Evolutionary conservation across 768 basidiomycete genomes (phyloP).

Genomic region (Serendipita sp.): DNA sequence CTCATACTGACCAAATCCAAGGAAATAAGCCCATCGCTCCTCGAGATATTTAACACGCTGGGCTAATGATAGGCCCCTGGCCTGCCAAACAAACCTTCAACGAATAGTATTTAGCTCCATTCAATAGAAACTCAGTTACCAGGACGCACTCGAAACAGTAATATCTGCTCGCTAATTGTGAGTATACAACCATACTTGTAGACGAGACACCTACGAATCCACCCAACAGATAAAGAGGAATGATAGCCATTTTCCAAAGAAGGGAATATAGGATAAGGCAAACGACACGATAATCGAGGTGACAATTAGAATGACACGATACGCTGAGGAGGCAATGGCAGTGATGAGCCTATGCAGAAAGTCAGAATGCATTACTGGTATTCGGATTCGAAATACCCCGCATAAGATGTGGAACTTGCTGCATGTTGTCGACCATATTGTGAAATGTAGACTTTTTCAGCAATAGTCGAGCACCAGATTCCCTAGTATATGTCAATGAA

Average conservation of each 20-base stretch:
- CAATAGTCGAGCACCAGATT: slow-evolving; percentile 62
- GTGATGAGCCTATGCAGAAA: slow-evolving; percentile 42
- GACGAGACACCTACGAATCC: slow-evolving; percentile 51
- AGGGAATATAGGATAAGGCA: slow-evolving; percentile 45
- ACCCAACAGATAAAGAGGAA: slow-evolving; percentile 76
- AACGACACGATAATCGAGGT: slow-evolving; percentile 61
- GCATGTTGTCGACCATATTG: slow-evolving; percentile 49
- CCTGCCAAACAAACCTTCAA: slow-evolving; percentile 60
- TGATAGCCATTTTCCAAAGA: slow-evolving; percentile 40
- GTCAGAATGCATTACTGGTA: background rate
- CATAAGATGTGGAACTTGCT: slow-evolving; percentile 33
- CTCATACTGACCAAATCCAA: slow-evolving; percentile 50
- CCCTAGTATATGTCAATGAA: slow-evolving; percentile 29
- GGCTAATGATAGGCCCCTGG: slow-evolving; percentile 54
- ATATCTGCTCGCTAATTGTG: slow-evolving; percentile 33
- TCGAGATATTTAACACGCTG: slow-evolving; percentile 59
- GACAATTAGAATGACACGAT: slow-evolving; percentile 65
- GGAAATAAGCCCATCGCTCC: slow-evolving; percentile 80
- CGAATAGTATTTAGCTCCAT: slow-evolving; percentile 9
- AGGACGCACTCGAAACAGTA: slow-evolving; percentile 72
- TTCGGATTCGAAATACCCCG: slow-evolving; percentile 16
- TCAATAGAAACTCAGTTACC: too few relatives aligned
- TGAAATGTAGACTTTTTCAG: slow-evolving; percentile 56
- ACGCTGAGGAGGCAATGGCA: slow-evolving; percentile 64
- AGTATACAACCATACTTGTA: background rate